Evolutionary conservation across 225 moss, liverwort and hornwort genomes (phyloP), one percentile per base, ranked within the genome.

Genomic region (Rhytidiadelphus loreus): DNA sequence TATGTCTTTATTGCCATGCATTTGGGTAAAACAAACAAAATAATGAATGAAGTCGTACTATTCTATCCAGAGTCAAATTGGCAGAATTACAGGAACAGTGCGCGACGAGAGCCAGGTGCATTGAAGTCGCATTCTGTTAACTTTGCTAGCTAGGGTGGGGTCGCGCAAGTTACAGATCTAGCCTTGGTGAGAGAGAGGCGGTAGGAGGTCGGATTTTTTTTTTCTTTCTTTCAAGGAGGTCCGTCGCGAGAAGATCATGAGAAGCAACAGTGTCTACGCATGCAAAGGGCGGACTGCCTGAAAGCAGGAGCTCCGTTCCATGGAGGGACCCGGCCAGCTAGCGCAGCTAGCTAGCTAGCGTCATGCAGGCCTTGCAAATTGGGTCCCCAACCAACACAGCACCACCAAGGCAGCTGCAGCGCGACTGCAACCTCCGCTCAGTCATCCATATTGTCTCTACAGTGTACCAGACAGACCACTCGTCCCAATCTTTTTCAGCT

Each of bases 161-260:
- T 68, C 59, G 61, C 50, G 59, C 68, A 29, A 83, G 80, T 33
- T 28, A 69, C 55, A 18, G 66, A 39, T n/a, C n/a, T n/a, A n/a
- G 25, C 28, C 63, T 4, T 9, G 3, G 53, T 3, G 56, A 44
- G 57, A 79, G 79, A 79, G 66, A 79, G 86, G 56, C 78, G 86
- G 79, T 68, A 86, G 43, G 50, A 14, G 35, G 76, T 76, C 30
- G 52, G 76, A 76, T 76, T 76, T 76, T 50, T 35, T n/a, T n/a
- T n/a, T n/a, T n/a, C n/a, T n/a, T n/a, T n/a, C 28, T 52, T 5
- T 5, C 71, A 32, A 61, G 46, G 57, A 44, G 33, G 87, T 58
- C n/a, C n/a, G n/a, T n/a, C 72, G 82, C 73, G 82, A 73, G 87
- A 82, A 88, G 62, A 73, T 88, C 87, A 82, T 88, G 88, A 83